These are phyloP conservation scores for Lathyrus sativus DNA, from an alignment of 306 rosid species.

Conservation along the genomic window DNA sequence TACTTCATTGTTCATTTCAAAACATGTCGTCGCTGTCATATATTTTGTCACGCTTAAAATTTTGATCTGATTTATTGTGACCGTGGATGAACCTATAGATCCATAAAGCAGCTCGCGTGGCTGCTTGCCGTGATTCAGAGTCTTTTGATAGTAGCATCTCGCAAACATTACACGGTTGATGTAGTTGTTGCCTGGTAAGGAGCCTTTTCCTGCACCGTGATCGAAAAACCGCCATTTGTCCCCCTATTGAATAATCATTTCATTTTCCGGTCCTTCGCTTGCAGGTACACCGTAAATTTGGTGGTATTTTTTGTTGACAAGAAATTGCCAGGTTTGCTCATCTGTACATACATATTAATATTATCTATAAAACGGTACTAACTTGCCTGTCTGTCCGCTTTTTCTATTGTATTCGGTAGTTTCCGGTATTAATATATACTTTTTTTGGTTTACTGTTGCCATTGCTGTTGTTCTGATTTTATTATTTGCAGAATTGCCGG, in stretches of 20 bases:
- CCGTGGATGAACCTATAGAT: constrained; percentile 49
- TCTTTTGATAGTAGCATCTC: constrained; percentile 91
- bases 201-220: constrained; percentile 5
- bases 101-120: constrained; percentile 85
- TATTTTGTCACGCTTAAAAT: constrained; percentile 4
- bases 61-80: constrained; percentile 31
- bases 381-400: background rate
- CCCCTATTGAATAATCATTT: constrained; percentile 28
- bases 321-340: constrained; percentile 73
- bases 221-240: background rate
- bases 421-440: background rate
- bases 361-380: background rate
- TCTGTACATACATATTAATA: background rate
- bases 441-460: constrained; percentile 29
- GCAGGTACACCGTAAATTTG: constrained; percentile 97
- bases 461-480: constrained; percentile 37
- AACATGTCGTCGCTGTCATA: background rate
- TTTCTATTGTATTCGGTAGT: background rate
- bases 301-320: constrained; percentile 86
- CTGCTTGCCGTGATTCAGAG: constrained; percentile 82
- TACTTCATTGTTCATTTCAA: constrained; percentile 4
- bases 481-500: constrained; percentile 74
- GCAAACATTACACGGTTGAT: constrained; percentile 98
- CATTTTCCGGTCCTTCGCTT: constrained; percentile 30
- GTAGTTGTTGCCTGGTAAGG: constrained; percentile 94